Evolutionary conservation across 805 yeast species (phyloP).

Genomic region (Teunomyces lycoperdinae): DNA sequence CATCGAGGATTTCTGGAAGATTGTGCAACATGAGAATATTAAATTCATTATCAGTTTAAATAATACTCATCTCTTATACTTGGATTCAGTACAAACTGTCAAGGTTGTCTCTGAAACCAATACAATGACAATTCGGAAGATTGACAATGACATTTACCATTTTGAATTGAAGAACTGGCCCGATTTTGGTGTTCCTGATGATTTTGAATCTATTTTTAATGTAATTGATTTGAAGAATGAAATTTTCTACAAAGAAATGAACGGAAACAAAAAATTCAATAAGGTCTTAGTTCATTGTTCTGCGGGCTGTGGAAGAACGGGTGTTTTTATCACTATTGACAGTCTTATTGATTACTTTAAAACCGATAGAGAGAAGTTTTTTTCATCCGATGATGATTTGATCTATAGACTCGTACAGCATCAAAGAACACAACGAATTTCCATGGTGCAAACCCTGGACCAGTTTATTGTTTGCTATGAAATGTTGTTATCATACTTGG

Average conservation of each 20-base stretch:
- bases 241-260: conserved; percentile 13
- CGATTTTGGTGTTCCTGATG: conserved; percentile 43
- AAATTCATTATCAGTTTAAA: conserved; percentile 37
- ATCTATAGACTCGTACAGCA: conserved; percentile 61
- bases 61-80: conserved; percentile 19
- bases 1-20: conserved; percentile 43
- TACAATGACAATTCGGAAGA: conserved; percentile 8
- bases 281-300: conserved; percentile 25
- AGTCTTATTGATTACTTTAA: conserved; percentile 18
- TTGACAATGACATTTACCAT: conserved; percentile 27
- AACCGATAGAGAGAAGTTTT: neutral
- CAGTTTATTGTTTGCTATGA: conserved; percentile 78
- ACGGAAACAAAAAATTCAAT: conserved; percentile 2
- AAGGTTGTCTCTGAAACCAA: conserved; percentile 5
- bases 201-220: conserved; percentile 27
- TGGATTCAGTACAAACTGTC: conserved; percentile 8
- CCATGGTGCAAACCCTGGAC: conserved; percentile 81
- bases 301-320: conserved; percentile 32
- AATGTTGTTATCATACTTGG: conserved; percentile 32
- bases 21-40: conserved; percentile 32
- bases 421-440: conserved; percentile 70
- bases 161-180: conserved; percentile 46
- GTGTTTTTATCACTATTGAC: conserved; percentile 27
- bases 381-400: conserved; percentile 43
- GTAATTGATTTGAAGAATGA: conserved; percentile 33